Percentiles rank a stretch among this genome's conserved stretches.
phyloP scores from a whole-genome alignment of 1,139 yeast species.

The Hemisphaericaspora lyxosophila region DNA sequence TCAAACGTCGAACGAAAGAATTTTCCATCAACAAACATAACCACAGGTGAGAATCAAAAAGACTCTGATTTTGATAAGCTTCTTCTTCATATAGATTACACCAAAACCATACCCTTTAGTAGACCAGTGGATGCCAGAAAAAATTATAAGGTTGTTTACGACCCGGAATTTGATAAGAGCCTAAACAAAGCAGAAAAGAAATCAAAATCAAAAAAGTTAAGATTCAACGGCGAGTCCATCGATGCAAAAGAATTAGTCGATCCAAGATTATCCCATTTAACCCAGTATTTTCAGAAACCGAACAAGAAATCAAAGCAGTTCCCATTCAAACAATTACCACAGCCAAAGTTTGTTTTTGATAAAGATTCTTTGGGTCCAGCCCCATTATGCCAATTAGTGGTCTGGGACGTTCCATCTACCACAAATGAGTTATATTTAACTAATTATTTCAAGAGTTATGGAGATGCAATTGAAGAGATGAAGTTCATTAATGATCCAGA shows the following conservation, averaged over 20 bases:
- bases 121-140: slow-evolving; percentile 24
- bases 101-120: slow-evolving; percentile 13
- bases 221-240: slow-evolving; percentile 34
- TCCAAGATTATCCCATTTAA: slow-evolving; percentile 33
- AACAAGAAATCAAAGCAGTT: slow-evolving; percentile 43
- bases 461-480: slow-evolving; percentile 53
- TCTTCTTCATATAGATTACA: slow-evolving; percentile 31
- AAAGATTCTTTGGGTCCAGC: slow-evolving; percentile 73
- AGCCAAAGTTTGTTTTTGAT: slow-evolving; percentile 61
- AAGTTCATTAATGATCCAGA: slow-evolving; percentile 68
- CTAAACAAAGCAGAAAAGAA: slow-evolving; percentile 32
- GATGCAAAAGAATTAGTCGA: slow-evolving; percentile 23
- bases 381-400: slow-evolving; percentile 68
- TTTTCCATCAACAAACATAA: slow-evolving; percentile 20
- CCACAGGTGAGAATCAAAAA: slow-evolving; percentile 32
- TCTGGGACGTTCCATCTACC: slow-evolving; percentile 60
- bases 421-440: slow-evolving; percentile 48
- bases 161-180: slow-evolving; percentile 51
- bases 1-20: slow-evolving; percentile 2
- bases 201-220: slow-evolving; percentile 38
- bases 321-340: slow-evolving; percentile 49
- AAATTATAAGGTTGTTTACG: slow-evolving; percentile 50
- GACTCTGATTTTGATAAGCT: slow-evolving; percentile 34
- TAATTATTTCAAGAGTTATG: slow-evolving; percentile 60
- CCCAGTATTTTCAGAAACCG: slow-evolving; percentile 39